Percentiles rank a stretch among this genome's conserved stretches.
Conservation (phyloP, 2,329 filamentous ascomycete genomes). For the Cadophora malorum region DNA sequence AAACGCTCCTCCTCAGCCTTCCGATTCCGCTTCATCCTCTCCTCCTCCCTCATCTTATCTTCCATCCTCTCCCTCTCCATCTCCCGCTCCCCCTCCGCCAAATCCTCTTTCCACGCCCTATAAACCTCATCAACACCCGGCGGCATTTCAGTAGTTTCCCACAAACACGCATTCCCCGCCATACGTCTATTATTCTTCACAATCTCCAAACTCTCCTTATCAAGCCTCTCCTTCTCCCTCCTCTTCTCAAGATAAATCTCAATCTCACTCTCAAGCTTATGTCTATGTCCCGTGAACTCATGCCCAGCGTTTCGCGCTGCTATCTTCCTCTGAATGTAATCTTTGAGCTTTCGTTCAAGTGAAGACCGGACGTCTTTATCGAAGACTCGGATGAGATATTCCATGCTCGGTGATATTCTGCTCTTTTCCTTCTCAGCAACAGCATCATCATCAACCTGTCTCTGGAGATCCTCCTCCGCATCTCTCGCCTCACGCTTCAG, state of each 20-base stretch:
- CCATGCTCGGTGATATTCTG: not conserved
- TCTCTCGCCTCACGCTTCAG: not conserved
- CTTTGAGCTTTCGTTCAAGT: not conserved
- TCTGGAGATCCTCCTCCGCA: not conserved
- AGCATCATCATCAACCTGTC: not conserved
- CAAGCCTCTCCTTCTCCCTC: not conserved
- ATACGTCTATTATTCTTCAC: not conserved
- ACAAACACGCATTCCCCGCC: not conserved
- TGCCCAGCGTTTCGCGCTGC: not conserved
- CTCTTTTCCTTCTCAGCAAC: not conserved
- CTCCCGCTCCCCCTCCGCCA: not conserved
- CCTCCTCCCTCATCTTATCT: not conserved
- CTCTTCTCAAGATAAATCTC: not conserved
- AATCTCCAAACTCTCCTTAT: not conserved
- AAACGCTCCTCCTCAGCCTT: not conserved
- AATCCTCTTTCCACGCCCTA: not conserved
- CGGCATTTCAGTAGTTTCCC: not conserved
- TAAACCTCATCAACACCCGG: constrained; percentile 6
- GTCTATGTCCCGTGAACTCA: not conserved
- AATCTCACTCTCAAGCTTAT: not conserved
- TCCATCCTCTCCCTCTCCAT: not conserved
- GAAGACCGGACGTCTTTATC: not conserved
- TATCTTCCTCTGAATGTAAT: not conserved
- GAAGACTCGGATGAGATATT: not conserved
- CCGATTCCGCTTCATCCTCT: not conserved